Evolutionary conservation across 1,284 basidiomycete species (phyloP), one percentile per base, ranked within the genome.

Genomic region (Ustilago vetiveriae): DNA sequence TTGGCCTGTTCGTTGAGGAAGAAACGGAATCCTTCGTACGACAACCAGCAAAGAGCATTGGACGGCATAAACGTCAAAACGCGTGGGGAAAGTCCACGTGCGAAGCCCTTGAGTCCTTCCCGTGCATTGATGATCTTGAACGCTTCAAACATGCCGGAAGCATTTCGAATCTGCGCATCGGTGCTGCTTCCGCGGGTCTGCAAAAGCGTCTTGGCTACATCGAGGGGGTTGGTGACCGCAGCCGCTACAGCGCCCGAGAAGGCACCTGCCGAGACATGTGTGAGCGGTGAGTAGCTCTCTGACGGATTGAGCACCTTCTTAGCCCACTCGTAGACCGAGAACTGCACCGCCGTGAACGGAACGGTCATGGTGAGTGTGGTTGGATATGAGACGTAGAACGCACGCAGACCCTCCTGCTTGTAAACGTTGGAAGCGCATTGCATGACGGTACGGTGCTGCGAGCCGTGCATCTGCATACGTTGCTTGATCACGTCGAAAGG

Each of bases 401-500:
- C 95, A 26, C 86, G 80, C 32, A 97, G 82, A 35, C 96, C 96
- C 84, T 99, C 96, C 49, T 84, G 88, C 50, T 84, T 87, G 84
- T 94, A 94, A 44, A 99, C 90, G 14, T 88, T 88, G 13, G 86
- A 86, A 54, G 94, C 92, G 78, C 93, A 94, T 23, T 88, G 87
- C 71, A 89, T 81, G 33, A 96, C 91, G 36, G 90, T 92, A 52
- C 90, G 89, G 84, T 93, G 92, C 76, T 90, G 86, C 10, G 94
- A 98, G 80, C 91, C 88, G 83, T 93, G 92, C 57, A 98, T 87
- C 84, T 98, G 95, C 96, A 98, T 98, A 48, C 95, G 89, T 85
- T 98, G 95, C 85, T 98, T 98, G 85, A 98, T 92, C 71, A 98
- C 95, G 84, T 99, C 96, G 82, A 99, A 99, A 4, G 96, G 96